These are phyloP conservation scores for Solanum etuberosum DNA, from an alignment of 257 asterid species.

Conservation along the genomic window DNA sequence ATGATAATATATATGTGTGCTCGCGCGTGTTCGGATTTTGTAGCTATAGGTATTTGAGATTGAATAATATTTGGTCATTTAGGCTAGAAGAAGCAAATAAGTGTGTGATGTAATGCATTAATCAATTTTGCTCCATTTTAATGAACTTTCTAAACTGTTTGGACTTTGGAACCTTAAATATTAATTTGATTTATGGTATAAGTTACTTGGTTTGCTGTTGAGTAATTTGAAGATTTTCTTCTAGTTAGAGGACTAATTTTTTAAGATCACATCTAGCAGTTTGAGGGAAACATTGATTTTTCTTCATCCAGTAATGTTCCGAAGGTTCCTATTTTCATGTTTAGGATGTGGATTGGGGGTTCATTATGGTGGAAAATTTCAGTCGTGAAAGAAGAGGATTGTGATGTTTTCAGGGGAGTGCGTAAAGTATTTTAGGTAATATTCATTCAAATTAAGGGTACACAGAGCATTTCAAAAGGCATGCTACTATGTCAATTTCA, in stretches of 20 bases:
- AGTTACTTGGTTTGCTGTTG: neutral
- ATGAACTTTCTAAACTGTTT: neutral
- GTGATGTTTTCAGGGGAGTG: neutral
- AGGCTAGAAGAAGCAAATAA: neutral
- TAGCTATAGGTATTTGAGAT: neutral
- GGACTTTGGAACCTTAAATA: neutral
- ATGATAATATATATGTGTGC: neutral
- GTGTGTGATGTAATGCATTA: neutral
- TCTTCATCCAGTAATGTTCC: neutral
- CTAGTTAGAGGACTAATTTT: neutral
- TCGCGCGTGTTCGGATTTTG: neutral
- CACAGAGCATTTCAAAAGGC: neutral
- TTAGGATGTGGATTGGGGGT: neutral
- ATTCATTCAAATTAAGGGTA: neutral
- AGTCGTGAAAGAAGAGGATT: neutral
- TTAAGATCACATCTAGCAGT: neutral
- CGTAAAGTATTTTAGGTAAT: neutral
- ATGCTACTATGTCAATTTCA: neutral
- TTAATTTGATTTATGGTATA: neutral
- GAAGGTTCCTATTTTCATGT: neutral
- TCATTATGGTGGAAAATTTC: neutral
- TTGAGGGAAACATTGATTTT: neutral
- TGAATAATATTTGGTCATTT: neutral
- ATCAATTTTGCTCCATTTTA: neutral
- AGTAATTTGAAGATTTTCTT: neutral